Base-by-base conservation (phyloP, 2,329 filamentous ascomycete genomes). In the Ophiocordyceps camponoti-rufipedis region DNA sequence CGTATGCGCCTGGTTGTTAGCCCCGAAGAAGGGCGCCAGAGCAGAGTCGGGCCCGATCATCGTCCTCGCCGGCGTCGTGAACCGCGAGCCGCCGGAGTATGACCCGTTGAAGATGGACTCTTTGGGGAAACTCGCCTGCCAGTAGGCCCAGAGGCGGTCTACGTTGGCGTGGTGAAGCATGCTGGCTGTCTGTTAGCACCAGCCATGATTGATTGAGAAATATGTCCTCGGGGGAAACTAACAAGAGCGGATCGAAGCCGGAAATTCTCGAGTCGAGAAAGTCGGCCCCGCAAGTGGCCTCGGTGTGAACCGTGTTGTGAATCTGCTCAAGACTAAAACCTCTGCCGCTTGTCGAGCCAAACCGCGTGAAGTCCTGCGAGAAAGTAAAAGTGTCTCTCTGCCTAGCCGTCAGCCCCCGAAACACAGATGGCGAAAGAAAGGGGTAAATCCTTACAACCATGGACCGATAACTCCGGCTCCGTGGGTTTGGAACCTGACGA, bases 131-230 rank as follows among this genome's bases (percentile, higher is more conserved):
- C 72, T 62, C 19, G 61, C 63, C 53, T 71, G 64, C 66, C 65
- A 74, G 52, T 70, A 66, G 13, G 74, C 68, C 60, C 78, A 80
- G 35, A 82, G 64, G 35, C 78, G 71, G 52, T 82, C 77, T 46
- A 82, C 68, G 51, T 82, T 76, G 53, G 67, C 59, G 60, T 71
- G 70, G 48, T 71, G 68, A n/a, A 71, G 55, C 66, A 64, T 67
- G 50, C 60, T 62, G 18, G n/a, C 11, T 8, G 19, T 2, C 38
- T 28, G 38, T 44, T 28, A 44, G 42, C 23, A 35, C 1, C 10
- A 4, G 23, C 11, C 23, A 11, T 12, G 4, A 1, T 9, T 9
- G 8, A 12, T n/a, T 10, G 3, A 3, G 4, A 16, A 13, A 35
- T 5, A 35, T 12, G 7, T 1, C 18, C 5, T 3, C 1, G 13